phyloP scores from a whole-genome alignment of 257 asterid species.

The Gynochthodes officinalis region DNA sequence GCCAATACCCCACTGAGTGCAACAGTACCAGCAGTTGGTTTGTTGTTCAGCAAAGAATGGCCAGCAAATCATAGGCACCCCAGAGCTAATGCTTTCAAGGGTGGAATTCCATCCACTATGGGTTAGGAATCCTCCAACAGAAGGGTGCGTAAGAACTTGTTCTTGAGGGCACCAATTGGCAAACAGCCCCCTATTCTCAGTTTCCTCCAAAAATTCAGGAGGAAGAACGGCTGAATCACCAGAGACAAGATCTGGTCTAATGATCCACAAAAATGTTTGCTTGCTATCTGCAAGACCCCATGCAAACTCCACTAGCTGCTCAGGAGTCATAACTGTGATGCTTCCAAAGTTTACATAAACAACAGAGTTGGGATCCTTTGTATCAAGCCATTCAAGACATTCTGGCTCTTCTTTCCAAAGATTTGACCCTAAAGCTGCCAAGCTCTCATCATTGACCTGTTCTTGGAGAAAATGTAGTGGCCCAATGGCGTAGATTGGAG shows the following conservation, averaged over 20 bases:
- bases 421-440: constrained; percentile 10
- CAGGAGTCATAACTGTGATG: constrained; percentile 8
- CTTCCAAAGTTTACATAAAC: constrained; percentile 32
- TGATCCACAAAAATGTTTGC: constrained; percentile 27
- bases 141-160: constrained; percentile 20
- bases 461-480: constrained; percentile 22
- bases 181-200: constrained; percentile 13
- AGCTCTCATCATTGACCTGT: background rate
- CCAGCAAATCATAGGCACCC: constrained; percentile 39
- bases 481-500: constrained; percentile 19
- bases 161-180: constrained; percentile 35
- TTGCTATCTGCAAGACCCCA: constrained; percentile 33
- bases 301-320: constrained; percentile 27
- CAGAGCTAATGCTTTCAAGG: constrained; percentile 20
- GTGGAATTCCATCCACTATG: no score
- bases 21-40: constrained; percentile 28
- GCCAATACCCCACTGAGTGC: constrained; percentile 18
- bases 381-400: constrained; percentile 25
- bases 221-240: constrained; percentile 15
- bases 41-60: constrained; percentile 23
- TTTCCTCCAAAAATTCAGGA: constrained; percentile 18
- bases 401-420: constrained; percentile 29
- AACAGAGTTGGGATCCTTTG: constrained; percentile 20
- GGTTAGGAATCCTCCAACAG: constrained; percentile 28
- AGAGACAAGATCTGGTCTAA: constrained; percentile 26